These are phyloP conservation scores for Rosa lucieae DNA, from an alignment of 306 rosid species.

Conservation along the genomic window DNA sequence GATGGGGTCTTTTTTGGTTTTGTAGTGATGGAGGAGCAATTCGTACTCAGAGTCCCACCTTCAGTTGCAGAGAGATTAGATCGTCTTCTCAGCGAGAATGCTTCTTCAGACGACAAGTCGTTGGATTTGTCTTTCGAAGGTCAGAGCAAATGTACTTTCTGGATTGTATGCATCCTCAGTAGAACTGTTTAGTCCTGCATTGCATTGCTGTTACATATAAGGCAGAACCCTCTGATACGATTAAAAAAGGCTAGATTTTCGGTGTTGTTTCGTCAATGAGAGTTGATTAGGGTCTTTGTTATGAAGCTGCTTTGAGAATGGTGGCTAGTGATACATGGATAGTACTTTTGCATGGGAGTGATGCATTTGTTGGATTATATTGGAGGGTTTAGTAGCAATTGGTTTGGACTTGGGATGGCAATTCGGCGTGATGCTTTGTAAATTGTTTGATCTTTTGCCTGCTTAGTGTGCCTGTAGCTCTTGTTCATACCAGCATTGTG, in stretches of 20 bases:
- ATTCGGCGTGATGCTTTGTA: not conserved
- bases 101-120: constrained; percentile 49
- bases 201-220: not conserved
- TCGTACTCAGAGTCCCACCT: constrained; percentile 56
- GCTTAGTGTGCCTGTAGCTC: not conserved
- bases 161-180: not conserved
- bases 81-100: constrained; percentile 40
- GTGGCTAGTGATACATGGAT: no score
- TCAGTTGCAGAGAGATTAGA: constrained; percentile 56
- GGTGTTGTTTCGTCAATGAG: not conserved
- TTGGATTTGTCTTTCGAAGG: constrained; percentile 51
- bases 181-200: not conserved
- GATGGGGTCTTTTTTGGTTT: not conserved
- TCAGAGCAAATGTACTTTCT: not conserved
- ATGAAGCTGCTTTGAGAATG: no score
- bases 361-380: not conserved
- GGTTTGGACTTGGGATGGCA: not conserved
- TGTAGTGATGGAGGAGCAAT: constrained; percentile 60
- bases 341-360: no score
- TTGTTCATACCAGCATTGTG: not conserved
- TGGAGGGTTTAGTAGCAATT: not conserved
- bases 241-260: not conserved
- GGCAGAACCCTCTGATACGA: not conserved
- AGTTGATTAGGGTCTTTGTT: no score
- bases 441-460: not conserved